Evolutionary conservation across 306 rosid species (phyloP), one percentile per base, ranked within the genome.

Genomic region (Ziziphus jujuba): DNA sequence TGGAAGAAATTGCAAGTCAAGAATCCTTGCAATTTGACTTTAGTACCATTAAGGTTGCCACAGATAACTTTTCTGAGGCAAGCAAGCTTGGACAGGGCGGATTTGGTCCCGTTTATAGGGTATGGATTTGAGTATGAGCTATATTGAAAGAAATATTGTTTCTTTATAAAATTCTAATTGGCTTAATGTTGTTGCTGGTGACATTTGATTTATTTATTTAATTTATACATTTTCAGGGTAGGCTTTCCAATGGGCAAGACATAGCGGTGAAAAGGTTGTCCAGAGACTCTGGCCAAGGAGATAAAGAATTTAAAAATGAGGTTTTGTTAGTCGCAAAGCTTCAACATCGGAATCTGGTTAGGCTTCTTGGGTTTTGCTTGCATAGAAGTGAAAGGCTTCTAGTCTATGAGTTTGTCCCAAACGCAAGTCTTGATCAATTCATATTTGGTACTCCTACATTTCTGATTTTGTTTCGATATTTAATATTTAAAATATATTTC

Each of bases 21-120:
- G 74, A 74, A 12, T 69, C 77, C 0, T 36, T 61, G 56, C 71
- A 66, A 48, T 79, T 67, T 20, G 77, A 77, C 25, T 79, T 79
- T 40, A 65, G 51, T 10, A 63, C 72, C 14, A 79, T 84, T 45
- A 59, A 51, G 66, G 53, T 28, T 1, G 81, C 86, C 8, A 84
- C 89, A 5, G 16, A 79, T 63, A 23, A 80, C 63, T 87, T 87
- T 60, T 82, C 86, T 16, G 61, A 75, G 43, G 73, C 36, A 66
- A 84, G 82, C 11, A 82, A 75, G 56, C 77, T 82, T 20, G 89
- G 92, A 52, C 52, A 70, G 53, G 89, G 89, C 19, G 84, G 87
- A 44, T 84, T 84, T 77, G 92, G 89, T 36, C 50, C 61, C 14
- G 84, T 81, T 56, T 87, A 81, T 65, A 84, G 69, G 85, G 89